A percentile compares a stretch with the other conserved stretches of the same genome.
These are phyloP conservation scores for Fusarium sterilihyphosum DNA, from an alignment of 2,329 filamentous ascomycete genomes.

Conservation along the genomic window DNA sequence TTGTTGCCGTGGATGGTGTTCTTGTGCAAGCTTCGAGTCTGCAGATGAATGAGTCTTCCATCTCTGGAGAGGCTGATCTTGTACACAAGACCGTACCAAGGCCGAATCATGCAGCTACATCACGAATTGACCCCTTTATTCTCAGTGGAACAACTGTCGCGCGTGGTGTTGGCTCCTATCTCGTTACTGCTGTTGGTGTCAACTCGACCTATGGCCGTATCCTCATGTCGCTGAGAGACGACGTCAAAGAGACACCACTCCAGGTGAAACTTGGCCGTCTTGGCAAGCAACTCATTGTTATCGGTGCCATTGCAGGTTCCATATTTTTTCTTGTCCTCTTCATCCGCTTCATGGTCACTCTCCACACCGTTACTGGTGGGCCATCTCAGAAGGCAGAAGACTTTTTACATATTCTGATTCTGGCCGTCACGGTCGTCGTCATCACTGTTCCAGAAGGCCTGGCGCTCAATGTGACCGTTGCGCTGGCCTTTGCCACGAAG, in stretches of 20 bases:
- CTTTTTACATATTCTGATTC: conserved; percentile 68
- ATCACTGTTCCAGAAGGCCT: conserved; percentile 70
- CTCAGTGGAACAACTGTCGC: conserved; percentile 81
- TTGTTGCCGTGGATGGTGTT: conserved; percentile 76
- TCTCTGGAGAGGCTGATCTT: conserved; percentile 79
- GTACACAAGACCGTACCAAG: conserved; percentile 70
- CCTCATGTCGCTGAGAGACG: conserved; percentile 80
- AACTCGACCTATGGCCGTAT: conserved; percentile 81
- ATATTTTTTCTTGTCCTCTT: conserved; percentile 56
- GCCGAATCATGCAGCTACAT: conserved; percentile 66
- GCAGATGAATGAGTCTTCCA: conserved; percentile 78
- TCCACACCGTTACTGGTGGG: conserved; percentile 50
- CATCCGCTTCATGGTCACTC: conserved; percentile 51
- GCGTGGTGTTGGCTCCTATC: conserved; percentile 78
- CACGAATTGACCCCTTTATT: conserved; percentile 77
- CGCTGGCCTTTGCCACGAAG: conserved; percentile 70
- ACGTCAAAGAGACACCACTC: conserved; percentile 79
- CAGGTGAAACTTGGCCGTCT: conserved; percentile 81
- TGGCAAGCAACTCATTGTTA: conserved; percentile 75
- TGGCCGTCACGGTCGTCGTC: conserved; percentile 67
- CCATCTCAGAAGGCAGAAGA: conserved; percentile 63
- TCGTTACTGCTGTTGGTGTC: conserved; percentile 78
- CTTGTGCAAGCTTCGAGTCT: conserved; percentile 65
- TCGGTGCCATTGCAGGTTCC: conserved; percentile 53
- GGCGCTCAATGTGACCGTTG: conserved; percentile 68